Evolutionary conservation across 2,329 filamentous ascomycete species (phyloP).

Genomic region (Pleomassaria siparia): DNA sequence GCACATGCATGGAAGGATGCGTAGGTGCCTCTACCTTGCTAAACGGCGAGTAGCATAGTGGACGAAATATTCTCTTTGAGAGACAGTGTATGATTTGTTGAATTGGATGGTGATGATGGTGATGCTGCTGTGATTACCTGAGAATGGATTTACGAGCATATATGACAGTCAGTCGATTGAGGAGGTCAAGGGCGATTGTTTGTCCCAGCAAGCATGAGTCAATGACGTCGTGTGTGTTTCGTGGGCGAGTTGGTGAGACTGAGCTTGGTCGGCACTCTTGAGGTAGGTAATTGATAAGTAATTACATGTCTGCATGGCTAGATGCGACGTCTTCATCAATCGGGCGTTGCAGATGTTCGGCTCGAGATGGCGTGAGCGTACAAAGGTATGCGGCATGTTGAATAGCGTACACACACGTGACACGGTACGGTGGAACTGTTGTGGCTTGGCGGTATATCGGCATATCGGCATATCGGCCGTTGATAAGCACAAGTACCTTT

Average conservation of each 20-base stretch:
- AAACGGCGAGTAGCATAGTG: background rate
- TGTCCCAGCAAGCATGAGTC: no score
- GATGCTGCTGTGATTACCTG: background rate
- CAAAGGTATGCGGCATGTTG: no score
- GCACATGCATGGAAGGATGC: no score
- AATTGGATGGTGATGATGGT: background rate
- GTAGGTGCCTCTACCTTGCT: background rate
- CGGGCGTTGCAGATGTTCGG: background rate
- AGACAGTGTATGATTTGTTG: background rate
- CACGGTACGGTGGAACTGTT: no score
- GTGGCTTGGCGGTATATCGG: background rate
- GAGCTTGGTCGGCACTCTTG: no score
- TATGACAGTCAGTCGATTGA: no score
- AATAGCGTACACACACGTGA: no score
- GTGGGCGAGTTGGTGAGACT: no score
- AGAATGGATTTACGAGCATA: no score
- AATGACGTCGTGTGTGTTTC: no score
- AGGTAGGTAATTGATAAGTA: no score
- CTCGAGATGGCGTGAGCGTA: conserved; percentile 3
- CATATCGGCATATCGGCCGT: background rate
- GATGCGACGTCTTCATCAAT: background rate
- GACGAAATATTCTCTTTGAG: background rate
- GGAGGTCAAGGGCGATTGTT: no score
- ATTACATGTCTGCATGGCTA: background rate
- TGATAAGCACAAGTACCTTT: conserved; percentile 2